Percentiles rank a stretch among this genome's conserved stretches.
phyloP scores from a whole-genome alignment of 768 basidiomycete species.

The Tricholoma sp. region DNA sequence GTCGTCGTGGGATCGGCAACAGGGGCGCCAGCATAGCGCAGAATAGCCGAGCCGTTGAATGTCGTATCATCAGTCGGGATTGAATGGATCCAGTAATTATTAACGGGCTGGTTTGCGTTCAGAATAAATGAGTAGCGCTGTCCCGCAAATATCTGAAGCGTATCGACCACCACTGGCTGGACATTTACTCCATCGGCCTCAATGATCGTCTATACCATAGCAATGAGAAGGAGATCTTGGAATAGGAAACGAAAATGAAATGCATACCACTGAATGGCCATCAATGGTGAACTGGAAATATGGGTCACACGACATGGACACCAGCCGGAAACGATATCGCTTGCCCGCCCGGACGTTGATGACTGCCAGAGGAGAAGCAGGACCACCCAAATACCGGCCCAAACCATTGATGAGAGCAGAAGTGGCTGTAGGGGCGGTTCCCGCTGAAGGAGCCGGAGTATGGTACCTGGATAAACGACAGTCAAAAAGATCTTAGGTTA shows the following conservation, averaged over 20 bases:
- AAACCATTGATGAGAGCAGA: slow-evolving; percentile 49
- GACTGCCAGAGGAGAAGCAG: slow-evolving; percentile 34
- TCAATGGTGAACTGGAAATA: slow-evolving; percentile 40
- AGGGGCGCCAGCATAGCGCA: slow-evolving; percentile 31
- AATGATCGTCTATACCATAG: slow-evolving; percentile 27
- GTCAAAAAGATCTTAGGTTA: no score
- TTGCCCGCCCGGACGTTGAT: slow-evolving; percentile 34
- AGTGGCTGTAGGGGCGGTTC: neutral
- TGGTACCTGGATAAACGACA: no score
- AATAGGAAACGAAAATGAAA: neutral
- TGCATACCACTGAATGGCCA: slow-evolving; percentile 27
- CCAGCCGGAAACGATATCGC: slow-evolving; percentile 51
- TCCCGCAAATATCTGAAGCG: slow-evolving; percentile 35
- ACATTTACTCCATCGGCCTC: slow-evolving; percentile 33
- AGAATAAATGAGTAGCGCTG: slow-evolving; percentile 34
- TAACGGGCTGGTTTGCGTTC: slow-evolving; percentile 30
- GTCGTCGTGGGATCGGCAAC: slow-evolving; percentile 24
- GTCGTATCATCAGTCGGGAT: slow-evolving; percentile 19
- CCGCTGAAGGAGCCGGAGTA: no score
- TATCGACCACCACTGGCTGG: slow-evolving; percentile 30
- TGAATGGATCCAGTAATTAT: slow-evolving; percentile 37
- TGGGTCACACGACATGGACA: slow-evolving; percentile 47
- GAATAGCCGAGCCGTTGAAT: slow-evolving; percentile 40
- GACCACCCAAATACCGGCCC: slow-evolving; percentile 42
- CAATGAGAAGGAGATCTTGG: slow-evolving; percentile 6